phyloP scores from a whole-genome alignment of 1,284 basidiomycete genomes.

The Peniophora sp. region DNA sequence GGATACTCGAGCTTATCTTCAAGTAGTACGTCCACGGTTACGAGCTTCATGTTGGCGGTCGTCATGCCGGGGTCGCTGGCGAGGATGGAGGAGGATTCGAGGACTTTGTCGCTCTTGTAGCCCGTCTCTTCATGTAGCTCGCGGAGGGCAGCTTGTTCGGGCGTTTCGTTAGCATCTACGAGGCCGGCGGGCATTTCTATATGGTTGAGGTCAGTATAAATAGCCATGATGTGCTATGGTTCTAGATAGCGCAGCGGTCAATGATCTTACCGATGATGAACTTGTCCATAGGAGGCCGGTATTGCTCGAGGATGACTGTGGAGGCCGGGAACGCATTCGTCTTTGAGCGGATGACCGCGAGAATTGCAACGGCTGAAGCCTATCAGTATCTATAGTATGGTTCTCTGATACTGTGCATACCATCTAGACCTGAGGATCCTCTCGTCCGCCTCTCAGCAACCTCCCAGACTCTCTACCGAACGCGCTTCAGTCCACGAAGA shows the following conservation, averaged over 20 bases:
- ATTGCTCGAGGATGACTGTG: conserved; percentile 86
- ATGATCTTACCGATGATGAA: conserved; percentile 56
- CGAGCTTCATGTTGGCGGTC: conserved; percentile 75
- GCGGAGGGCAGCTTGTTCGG: conserved; percentile 71
- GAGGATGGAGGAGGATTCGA: conserved; percentile 62
- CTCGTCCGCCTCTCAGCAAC: conserved; percentile 76
- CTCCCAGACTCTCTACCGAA: conserved; percentile 75
- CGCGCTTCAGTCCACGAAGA: neutral
- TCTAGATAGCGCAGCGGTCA: neutral
- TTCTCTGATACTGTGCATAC: conserved; percentile 28
- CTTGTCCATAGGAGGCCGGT: conserved; percentile 72
- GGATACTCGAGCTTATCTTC: conserved; percentile 53
- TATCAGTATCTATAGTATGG: conserved; percentile 3
- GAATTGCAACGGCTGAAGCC: conserved; percentile 69
- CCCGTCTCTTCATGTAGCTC: conserved; percentile 92
- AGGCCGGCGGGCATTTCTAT: conserved; percentile 82
- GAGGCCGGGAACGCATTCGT: conserved; percentile 58
- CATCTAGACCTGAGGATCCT: conserved; percentile 70
- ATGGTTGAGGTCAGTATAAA: neutral
- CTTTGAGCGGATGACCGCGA: conserved; percentile 72
- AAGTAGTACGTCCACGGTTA: conserved; percentile 57
- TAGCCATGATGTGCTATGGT: no score
- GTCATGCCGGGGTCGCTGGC: conserved; percentile 82
- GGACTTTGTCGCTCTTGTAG: conserved; percentile 57
- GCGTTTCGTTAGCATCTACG: conserved; percentile 74